A percentile compares a stretch with the other conserved stretches of the same genome.
phyloP scores from a whole-genome alignment of 202 grass and related monocot species.

The Eragrostis tef region DNA sequence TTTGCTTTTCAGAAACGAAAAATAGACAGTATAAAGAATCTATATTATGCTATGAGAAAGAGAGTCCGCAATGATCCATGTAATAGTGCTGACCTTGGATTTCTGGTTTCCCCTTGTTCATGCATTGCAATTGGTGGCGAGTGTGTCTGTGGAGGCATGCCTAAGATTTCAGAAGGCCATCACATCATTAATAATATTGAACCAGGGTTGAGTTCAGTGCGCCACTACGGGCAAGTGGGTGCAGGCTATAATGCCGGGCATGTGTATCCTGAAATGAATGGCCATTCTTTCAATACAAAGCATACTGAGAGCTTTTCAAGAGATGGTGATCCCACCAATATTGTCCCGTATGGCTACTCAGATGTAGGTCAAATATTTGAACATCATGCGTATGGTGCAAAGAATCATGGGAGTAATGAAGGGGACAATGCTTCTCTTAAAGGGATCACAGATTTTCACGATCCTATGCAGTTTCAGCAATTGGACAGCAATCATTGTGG shows the following conservation, averaged over 20 bases:
- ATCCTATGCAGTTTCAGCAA: constrained; percentile 54
- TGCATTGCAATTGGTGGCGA: constrained; percentile 38
- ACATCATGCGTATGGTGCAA: constrained; percentile 51
- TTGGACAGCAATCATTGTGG: constrained; percentile 52
- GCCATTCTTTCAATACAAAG: constrained; percentile 54
- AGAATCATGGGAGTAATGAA: constrained; percentile 47
- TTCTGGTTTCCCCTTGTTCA: constrained; percentile 53
- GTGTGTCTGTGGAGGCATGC: constrained; percentile 48
- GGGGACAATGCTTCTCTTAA: constrained; percentile 60
- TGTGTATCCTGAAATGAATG: constrained; percentile 55
- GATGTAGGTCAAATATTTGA: constrained; percentile 55
- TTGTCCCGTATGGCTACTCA: constrained; percentile 52
- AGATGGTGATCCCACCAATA: constrained; percentile 41
- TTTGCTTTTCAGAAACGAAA: constrained; percentile 71
- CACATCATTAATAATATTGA: constrained; percentile 53
- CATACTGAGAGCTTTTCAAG: constrained; percentile 49
- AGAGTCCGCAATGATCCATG: constrained; percentile 57
- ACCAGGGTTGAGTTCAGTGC: constrained; percentile 43
- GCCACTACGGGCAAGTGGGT: constrained; percentile 47
- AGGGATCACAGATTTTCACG: constrained; percentile 57
- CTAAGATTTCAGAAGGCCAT: constrained; percentile 47
- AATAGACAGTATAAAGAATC: constrained; percentile 66
- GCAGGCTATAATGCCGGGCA: constrained; percentile 48
- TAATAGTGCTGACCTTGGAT: constrained; percentile 53
- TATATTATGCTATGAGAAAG: constrained; percentile 82